phyloP scores from a whole-genome alignment of 345 rosid species.

The Arabidopsis arenosa region DNA sequence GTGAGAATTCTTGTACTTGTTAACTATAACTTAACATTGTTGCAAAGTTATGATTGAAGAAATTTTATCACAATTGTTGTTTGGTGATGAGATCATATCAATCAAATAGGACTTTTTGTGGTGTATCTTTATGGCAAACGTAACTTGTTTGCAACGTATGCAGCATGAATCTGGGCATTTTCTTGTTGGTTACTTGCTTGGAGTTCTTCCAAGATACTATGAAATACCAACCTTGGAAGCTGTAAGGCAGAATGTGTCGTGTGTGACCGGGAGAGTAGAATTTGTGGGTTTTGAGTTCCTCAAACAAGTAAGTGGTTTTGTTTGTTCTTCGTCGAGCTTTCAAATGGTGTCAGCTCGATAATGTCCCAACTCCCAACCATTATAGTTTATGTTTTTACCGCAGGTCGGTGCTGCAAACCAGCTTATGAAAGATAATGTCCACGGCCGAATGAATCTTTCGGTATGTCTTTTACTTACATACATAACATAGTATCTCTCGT shows the following conservation, averaged over 20 bases:
- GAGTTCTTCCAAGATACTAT: slow-evolving; percentile 65
- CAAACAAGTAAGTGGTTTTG: slow-evolving; percentile 46
- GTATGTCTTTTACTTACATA: background rate
- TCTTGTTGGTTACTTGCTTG: slow-evolving; percentile 64
- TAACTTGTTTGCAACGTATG: background rate
- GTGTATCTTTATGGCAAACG: background rate
- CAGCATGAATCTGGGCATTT: slow-evolving; percentile 79
- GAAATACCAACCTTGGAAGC: slow-evolving; percentile 48
- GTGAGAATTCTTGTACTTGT: background rate
- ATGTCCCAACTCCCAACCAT: background rate
- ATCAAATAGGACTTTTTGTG: background rate
- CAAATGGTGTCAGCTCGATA: background rate
- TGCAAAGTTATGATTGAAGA: background rate
- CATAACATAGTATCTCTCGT: background rate
- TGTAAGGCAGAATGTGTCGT: slow-evolving; percentile 23
- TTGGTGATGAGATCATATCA: background rate
- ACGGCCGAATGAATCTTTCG: background rate
- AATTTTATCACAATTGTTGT: background rate
- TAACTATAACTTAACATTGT: background rate
- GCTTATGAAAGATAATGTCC: slow-evolving; percentile 11
- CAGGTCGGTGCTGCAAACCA: slow-evolving; percentile 44
- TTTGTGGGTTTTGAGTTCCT: slow-evolving; percentile 68
- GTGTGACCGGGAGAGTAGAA: slow-evolving; percentile 51
- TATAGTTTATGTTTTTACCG: background rate
- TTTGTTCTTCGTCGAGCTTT: background rate